Base-by-base conservation (phyloP, 805 yeast species). In the Kodamaea fukazawae region DNA sequence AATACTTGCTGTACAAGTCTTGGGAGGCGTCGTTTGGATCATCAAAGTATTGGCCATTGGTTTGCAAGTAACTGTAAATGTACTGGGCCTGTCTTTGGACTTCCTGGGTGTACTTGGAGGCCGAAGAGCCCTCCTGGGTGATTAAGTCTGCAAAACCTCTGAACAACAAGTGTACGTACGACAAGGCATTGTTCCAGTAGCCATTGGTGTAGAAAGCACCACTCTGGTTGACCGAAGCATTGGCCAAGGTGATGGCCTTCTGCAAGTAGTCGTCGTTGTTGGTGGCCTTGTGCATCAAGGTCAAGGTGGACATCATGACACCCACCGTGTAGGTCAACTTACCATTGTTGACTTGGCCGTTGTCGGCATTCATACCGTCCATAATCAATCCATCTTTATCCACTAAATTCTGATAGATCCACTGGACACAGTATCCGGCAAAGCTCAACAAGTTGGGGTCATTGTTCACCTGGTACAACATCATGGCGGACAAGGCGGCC, bases 81-180 rank as follows among this genome's bases (percentile, higher is more conserved):
- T 16, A 52, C 33, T 36, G 48, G 10, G 44, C 61, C 29, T 42
- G 44, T 22, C 33, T 36, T 11, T 20, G 32, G 32, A 41, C 8
- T 13, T 32, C 32, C 7, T 35, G 14, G 6, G 32, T 3, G 4
- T 56, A 28, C 2, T 32, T 36, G 7, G 13, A 12, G 16, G 32
- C 35, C 12, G 48, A 9, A n/a, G 22, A 9, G 3, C 41, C 41
- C 14, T 54, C 48, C 38, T 44, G 8, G 17, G 41, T 41, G 18
- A 51, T 20, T 14, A 50, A 41, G 32, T 48, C 56, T 1, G 48
- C 50, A 17, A 50, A 42, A 2, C 56, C 57, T 4, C 34, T 40
- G 18, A 51, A 45, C 10, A 53, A 39, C 17, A 50, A 35, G 40
- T 53, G 55, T 15, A 44, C 36, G 29, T 53, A 48, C 23, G 41